Evolutionary conservation across 371 early-diverging fungal species (phyloP), one percentile per base, ranked within the genome.

Genomic region (Mortierella sp.): DNA sequence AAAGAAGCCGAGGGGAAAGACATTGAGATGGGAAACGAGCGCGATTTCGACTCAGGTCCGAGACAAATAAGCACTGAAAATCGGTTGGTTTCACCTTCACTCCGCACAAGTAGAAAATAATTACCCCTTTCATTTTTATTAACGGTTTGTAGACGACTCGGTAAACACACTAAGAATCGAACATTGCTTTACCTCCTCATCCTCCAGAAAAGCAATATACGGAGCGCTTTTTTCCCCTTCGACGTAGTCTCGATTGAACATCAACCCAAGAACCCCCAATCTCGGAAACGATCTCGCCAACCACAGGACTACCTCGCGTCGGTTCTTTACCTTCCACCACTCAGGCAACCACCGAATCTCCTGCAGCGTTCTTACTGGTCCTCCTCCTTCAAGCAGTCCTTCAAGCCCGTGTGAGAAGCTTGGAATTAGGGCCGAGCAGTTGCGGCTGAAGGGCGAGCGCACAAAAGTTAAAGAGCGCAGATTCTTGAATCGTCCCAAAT

Each of bases 351-450:
- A 48, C 31, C 26, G 2, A 2, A 72, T 48, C 50, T 45, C 50
- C 26, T 72, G 60, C 26, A 72, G 26, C 5, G 78, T 57, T 6
- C 60, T 60, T 0, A 16, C 9, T 21, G 72, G 14, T 21, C 52
- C 52, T 52, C 52, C 24, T 24, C 44, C 78, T 24, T 24, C 73
- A 63, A 73, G 52, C 14, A 78, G 31, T 14, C 45, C 74, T 28
- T 13, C 19, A 14, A 78, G 9, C 6, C 79, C 79, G 57, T 74
- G 26, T 13, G 13, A 42, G 11, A 79, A 28, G 2, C 54, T 70
- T 1, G 74, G 79, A 34, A 74, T 70, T 44, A 74, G 9, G 45
- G 28, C 70, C 55, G 79, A 70, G 38, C 21, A 24, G 54, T 21
- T n/a, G 9, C 19, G 45, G 8, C 24, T 54, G 24, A 54, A 21